These are phyloP conservation scores for Aspergillus sp. DNA, from an alignment of 2,329 filamentous ascomycete species.

Conservation along the genomic window DNA sequence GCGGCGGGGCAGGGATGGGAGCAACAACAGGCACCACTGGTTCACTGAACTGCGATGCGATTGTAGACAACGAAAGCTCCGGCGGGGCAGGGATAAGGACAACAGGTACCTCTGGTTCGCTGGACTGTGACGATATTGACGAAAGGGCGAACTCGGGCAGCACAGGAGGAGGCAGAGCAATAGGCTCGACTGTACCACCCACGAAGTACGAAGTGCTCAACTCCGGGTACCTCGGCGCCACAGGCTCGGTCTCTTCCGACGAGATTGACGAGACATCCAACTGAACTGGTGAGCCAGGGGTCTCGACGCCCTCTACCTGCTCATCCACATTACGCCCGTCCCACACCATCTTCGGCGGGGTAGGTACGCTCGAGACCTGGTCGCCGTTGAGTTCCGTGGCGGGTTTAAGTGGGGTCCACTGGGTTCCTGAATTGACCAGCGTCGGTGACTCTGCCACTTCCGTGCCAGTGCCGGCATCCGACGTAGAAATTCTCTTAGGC, in stretches of 20 bases:
- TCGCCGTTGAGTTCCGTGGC: conserved; percentile 29
- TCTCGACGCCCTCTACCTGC: conserved; percentile 22
- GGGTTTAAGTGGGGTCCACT: conserved; percentile 46
- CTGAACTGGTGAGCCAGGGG: conserved; percentile 27
- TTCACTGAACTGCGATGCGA: conserved; percentile 1
- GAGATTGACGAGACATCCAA: conserved; percentile 39
- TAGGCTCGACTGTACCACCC: conserved; percentile 36
- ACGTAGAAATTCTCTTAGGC: conserved; percentile 22
- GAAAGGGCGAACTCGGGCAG: conserved; percentile 37
- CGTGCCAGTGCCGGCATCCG: conserved; percentile 24
- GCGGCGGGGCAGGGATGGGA: neutral
- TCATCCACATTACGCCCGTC: conserved; percentile 34
- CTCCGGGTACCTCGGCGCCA: conserved; percentile 48
- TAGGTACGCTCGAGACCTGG: conserved; percentile 37
- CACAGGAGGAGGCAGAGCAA: conserved; percentile 23
- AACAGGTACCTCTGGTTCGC: conserved; percentile 23
- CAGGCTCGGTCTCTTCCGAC: conserved; percentile 41
- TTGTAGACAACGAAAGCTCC: conserved; percentile 23
- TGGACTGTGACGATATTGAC: conserved; percentile 37
- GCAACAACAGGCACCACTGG: conserved; percentile 20
- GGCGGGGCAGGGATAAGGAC: neutral
- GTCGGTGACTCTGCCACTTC: conserved; percentile 28
- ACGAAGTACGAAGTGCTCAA: conserved; percentile 39
- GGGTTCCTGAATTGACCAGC: conserved; percentile 47
- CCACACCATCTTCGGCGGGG: conserved; percentile 48